Base-by-base conservation (phyloP, 768 basidiomycete species). In the Symmetrospora coprosmae region DNA sequence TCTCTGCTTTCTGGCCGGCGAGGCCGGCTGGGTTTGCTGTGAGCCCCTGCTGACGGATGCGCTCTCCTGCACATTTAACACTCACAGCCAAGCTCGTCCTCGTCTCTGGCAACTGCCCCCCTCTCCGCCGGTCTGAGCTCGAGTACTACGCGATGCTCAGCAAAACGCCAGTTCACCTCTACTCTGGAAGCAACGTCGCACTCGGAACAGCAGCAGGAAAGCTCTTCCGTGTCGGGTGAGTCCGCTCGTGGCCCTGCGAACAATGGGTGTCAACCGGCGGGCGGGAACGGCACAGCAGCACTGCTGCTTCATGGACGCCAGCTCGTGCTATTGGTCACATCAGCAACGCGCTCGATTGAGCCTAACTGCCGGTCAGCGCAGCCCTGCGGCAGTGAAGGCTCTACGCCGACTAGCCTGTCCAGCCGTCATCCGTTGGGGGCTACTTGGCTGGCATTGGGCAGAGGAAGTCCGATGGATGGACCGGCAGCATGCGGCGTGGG, bases 151-250 rank as follows among this genome's bases (percentile, higher is more conserved):
- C 69, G 50, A 70, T 70, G 69, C 80, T 99, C 73, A 94, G 90
- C 68, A 99, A 99, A 80, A 97, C 92, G 60, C 82, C 86, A 60
- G 92, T 97, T 60, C 94, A 97, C 77, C 91, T 97, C 78, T 99
- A 94, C 74, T 79, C 82, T 66, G 94, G 94, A 66, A 90, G 90
- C 65, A 99, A 99, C 73, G 89, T 97, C 68, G 87, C 92, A 62
- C 85, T 99, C 66, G 94, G 94, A 61, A 99, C 94, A 50, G 94
- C 94, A 74, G 91, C 94, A 62, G 94, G 94, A 74, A 92, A 91
- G 77, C 83, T 97, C 67, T 99, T 96, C 87, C 89, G 91, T 68
- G 92, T 97, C 63, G 91, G 88, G 87, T 88, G 55, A 50, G 79
- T 75, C 13, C 31, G 45, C 17, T 14, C 25, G 9, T 16, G 14